phyloP scores from a whole-genome alignment of 768 basidiomycete species.

The Exidia glandulosa region DNA sequence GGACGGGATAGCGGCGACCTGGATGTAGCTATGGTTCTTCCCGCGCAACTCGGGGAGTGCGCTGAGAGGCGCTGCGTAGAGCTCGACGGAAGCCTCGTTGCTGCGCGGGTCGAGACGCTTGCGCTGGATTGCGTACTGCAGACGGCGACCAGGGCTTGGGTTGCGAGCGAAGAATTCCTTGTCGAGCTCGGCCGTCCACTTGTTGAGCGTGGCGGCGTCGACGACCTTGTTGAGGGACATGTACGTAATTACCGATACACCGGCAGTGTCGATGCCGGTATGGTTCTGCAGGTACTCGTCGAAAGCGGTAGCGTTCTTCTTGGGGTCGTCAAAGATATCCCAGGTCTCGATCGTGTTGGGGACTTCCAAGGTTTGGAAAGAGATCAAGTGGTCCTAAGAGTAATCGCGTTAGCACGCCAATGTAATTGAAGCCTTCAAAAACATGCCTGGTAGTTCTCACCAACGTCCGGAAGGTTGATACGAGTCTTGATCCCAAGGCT shows the following conservation, averaged over 20 bases:
- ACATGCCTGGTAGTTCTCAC: slow-evolving; percentile 27
- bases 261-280: no score
- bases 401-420: no score
- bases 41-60: neutral
- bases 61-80: neutral
- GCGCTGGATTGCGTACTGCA: no score
- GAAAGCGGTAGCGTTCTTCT: neutral
- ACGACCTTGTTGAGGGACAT: no score
- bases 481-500: slow-evolving; percentile 19
- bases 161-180: no score
- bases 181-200: no score
- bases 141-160: no score
- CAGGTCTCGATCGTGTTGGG: neutral
- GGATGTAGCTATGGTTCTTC: slow-evolving; percentile 20
- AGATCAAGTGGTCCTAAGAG: neutral
- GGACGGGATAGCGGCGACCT: slow-evolving; percentile 26
- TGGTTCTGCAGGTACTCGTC: no score
- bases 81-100: neutral
- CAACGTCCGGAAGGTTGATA: slow-evolving; percentile 31
- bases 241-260: no score
- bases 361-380: neutral
- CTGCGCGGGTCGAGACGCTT: no score
- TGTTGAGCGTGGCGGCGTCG: no score
- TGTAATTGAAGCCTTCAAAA: slow-evolving; percentile 12
- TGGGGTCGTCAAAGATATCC: neutral